Evolutionary conservation across 768 basidiomycete species (phyloP).

Genomic region (Lactarius vividus): DNA sequence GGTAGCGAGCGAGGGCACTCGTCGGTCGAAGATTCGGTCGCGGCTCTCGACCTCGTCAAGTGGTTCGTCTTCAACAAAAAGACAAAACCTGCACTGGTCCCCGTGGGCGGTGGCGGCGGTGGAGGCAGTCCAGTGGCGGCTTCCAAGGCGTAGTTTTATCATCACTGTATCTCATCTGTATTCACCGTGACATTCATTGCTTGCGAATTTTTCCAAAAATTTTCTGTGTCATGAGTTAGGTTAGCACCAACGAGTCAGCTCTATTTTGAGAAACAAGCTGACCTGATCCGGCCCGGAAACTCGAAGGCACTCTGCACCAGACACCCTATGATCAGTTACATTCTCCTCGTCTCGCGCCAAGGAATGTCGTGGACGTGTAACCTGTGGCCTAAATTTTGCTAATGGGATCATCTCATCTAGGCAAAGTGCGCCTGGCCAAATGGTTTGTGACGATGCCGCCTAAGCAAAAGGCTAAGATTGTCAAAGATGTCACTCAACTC

Average conservation of each 20-base stretch:
- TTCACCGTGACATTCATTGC: background rate
- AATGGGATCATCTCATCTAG: constrained; percentile 38
- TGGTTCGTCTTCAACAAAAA: constrained; percentile 72
- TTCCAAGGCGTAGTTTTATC: constrained; percentile 5
- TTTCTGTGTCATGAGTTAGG: background rate
- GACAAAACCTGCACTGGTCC: constrained; percentile 32
- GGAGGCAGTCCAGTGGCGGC: background rate
- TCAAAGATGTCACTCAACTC: constrained; percentile 93
- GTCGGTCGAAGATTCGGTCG: constrained; percentile 84
- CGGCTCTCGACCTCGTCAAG: constrained; percentile 84
- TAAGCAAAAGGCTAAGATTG: constrained; percentile 84
- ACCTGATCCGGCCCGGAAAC: background rate
- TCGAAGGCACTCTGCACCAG: background rate
- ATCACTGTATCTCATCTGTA: background rate
- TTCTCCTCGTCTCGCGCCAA: constrained; percentile 92
- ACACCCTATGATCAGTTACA: constrained; percentile 77
- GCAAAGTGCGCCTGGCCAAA: constrained; percentile 92
- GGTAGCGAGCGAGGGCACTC: constrained; percentile 81
- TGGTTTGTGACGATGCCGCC: constrained; percentile 88
- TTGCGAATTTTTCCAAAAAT: too few relatives aligned
- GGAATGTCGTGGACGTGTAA: constrained; percentile 39
- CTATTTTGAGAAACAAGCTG: too few relatives aligned
- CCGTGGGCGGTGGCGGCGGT: background rate
- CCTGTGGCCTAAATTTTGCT: background rate
- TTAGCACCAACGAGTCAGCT: background rate